Conservation (phyloP, 306 rosid species). For the Begonia masoniana region DNA sequence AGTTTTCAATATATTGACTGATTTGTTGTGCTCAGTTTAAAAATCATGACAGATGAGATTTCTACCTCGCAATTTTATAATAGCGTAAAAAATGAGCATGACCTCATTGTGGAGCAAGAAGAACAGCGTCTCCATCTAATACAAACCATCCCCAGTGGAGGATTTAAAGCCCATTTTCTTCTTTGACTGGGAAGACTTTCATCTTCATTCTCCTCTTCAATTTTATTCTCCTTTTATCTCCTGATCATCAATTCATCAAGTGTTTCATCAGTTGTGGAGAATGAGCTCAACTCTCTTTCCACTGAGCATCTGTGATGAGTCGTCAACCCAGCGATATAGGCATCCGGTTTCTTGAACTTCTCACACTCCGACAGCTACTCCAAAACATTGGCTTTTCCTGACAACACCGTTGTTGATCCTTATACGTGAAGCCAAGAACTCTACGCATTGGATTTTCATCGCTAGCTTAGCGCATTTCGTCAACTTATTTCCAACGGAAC, state of each 20-base stretch:
- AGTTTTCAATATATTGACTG: too few relatives aligned
- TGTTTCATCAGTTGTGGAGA: slow-evolving; percentile 54
- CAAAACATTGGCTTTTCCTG: slow-evolving; percentile 15
- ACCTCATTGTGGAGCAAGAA: slow-evolving; percentile 83
- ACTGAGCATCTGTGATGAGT: slow-evolving; percentile 16
- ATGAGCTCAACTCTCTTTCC: slow-evolving; percentile 29
- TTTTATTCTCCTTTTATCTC: slow-evolving; percentile 29
- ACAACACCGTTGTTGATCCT: slow-evolving; percentile 15
- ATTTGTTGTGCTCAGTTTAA: too few relatives aligned
- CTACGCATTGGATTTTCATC: slow-evolving; percentile 53
- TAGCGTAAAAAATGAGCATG: slow-evolving; percentile 78
- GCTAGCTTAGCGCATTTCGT: slow-evolving; percentile 24
- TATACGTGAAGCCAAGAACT: slow-evolving; percentile 56
- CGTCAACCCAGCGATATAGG: slow-evolving; percentile 16
- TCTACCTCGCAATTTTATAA: slow-evolving; percentile 78
- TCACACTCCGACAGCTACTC: too few relatives aligned
- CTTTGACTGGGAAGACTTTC: slow-evolving; percentile 42
- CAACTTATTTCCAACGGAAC: slow-evolving; percentile 14
- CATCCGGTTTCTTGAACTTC: slow-evolving; percentile 47
- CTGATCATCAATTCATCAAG: slow-evolving; percentile 64
- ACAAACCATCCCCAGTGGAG: slow-evolving; percentile 82
- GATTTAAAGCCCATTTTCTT: slow-evolving; percentile 55
- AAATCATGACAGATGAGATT: slow-evolving; percentile 1
- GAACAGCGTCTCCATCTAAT: slow-evolving; percentile 83
- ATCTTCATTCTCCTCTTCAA: slow-evolving; percentile 59